A percentile compares a stretch with the other conserved stretches of the same genome.
Conservation (phyloP, 176 grass and related monocot species). For the Metroxylon sagu region DNA sequence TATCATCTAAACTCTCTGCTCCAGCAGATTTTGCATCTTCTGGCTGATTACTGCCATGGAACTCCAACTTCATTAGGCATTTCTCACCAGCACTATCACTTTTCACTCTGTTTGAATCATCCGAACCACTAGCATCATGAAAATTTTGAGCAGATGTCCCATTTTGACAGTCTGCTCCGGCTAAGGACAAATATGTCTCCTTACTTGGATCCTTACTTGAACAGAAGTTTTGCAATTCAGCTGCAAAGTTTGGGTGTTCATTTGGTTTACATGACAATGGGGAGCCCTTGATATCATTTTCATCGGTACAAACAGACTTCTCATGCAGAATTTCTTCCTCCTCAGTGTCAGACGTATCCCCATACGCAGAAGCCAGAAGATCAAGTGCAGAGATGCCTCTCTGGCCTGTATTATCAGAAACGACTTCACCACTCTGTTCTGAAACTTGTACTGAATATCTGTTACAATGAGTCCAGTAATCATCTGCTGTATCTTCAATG, state of each 20-base stretch:
- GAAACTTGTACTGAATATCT: constrained; percentile 39
- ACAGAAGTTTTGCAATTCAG: constrained; percentile 8
- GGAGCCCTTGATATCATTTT: constrained; percentile 25
- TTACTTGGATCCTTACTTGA: constrained; percentile 19
- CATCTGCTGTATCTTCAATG: constrained; percentile 15
- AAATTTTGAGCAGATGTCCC: constrained; percentile 20
- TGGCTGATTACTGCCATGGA: not conserved
- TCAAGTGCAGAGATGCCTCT: constrained; percentile 54
- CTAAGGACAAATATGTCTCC: constrained; percentile 18
- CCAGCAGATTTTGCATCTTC: not conserved
- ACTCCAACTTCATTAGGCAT: not conserved
- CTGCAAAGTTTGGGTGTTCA: constrained; percentile 11
- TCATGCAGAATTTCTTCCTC: constrained; percentile 36
- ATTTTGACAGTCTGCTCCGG: constrained; percentile 26
- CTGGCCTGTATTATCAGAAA: constrained; percentile 31
- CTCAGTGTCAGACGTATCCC: constrained; percentile 52
- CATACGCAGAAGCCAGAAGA: constrained; percentile 88
- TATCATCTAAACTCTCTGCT: not conserved
- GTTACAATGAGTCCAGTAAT: not conserved
- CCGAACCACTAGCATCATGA: not conserved
- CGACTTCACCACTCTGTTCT: constrained; percentile 31
- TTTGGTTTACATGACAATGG: constrained; percentile 3
- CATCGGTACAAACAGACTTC: constrained; percentile 17
- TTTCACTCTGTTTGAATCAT: constrained; percentile 3
- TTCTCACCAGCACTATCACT: not conserved